Evolutionary conservation across 1,284 basidiomycete species (phyloP), one percentile per base, ranked within the genome.

Genomic region (Waitea zeae): DNA sequence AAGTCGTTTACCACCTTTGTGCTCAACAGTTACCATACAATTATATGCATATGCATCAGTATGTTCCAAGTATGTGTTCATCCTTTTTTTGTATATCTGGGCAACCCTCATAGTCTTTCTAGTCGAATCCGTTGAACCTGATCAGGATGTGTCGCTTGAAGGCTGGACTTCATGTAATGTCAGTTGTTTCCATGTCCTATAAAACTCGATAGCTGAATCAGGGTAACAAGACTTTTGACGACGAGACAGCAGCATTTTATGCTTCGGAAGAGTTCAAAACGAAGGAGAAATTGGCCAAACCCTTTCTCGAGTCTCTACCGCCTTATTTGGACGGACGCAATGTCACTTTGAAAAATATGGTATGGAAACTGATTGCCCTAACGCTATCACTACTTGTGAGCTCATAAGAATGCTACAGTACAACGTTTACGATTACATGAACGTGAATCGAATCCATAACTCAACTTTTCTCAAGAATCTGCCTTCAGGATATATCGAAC

Each of bases 381-480:
- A 4, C 22, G n/a, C 17, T n/a, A 17, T 22, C 28, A 22, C 22
- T 24, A 12, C 36, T 24, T 6, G 9, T 9, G 15, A 36, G 5
- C 17, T 34, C 11, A 13, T 7, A 12, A 5, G 20, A 5, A 15
- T 5, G 26, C 5, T 27, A 3, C n/a, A 58, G 55, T 59, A 52
- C 49, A 58, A 58, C 38, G 55, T 70, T 19, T 70, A 59, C 41
- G 65, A 64, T 41, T 62, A 53, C 45, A 57, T 68, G 48, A 67
- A 67, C 48, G 64, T 69, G 20, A 52, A 67, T 33, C 59, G 54
- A 35, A 64, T 67, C 35, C 63, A 68, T 46, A 59, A 64, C 44
- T 51, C 48, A 14, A 52, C 52, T 0, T 62, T 58, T 37, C 39
- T 44, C 13, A 36, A 45, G 20, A 38, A 37, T 1, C 47, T 57